Base-by-base conservation (phyloP, 2,329 filamentous ascomycete genomes). In the Phoma sp. region DNA sequence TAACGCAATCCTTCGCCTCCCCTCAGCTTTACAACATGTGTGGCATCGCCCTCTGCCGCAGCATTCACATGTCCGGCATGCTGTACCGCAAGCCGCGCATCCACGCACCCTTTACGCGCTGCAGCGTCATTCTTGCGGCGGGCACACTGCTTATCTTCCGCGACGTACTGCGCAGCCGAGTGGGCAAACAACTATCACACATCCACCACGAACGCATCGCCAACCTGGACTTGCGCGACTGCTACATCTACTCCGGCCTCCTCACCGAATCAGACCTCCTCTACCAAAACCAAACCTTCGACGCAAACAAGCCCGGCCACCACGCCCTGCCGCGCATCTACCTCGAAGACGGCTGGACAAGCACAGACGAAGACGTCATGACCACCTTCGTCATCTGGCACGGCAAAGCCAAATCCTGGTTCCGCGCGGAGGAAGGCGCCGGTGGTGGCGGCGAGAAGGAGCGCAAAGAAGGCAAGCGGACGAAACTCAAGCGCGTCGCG, bases 331-430 rank as follows among this genome's bases (percentile, higher is more conserved):
- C 86, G 2, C 76, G 84, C 2, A 80, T 86, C 4, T 88, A 86
- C 62, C 79, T 83, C 26, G 79, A 84, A 46, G 84, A 88, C 57
- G 79, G 79, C 15, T 87, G 84, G 81, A 87, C 84, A 17, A 83
- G 78, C 21, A 82, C 80, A 0, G 86, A 88, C 59, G 85, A 87
- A 62, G 86, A 88, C 62, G 81, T 83, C n/a, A 85, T 86, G 74
- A 86, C 84, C 0, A 86, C 83, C 2, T 88, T 88, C 65, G 85
- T 87, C n/a, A 76, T 88, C 34, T 88, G 86, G 86, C 82, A 86
- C 60, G 82, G 82, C 30, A 78, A 81, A 57, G 79, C 77, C 54
- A 86, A 84, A 64, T 80, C 78, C 7, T 81, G 83, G 64, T 87
- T 88, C 66, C 68, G 78, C 15, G 72, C 71, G 7, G 66, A 73